Percentiles rank a stretch among this genome's conserved stretches.
These are phyloP conservation scores for Chaetothyriales sp. DNA, from an alignment of 2,329 filamentous ascomycete species.

Conservation along the genomic window DNA sequence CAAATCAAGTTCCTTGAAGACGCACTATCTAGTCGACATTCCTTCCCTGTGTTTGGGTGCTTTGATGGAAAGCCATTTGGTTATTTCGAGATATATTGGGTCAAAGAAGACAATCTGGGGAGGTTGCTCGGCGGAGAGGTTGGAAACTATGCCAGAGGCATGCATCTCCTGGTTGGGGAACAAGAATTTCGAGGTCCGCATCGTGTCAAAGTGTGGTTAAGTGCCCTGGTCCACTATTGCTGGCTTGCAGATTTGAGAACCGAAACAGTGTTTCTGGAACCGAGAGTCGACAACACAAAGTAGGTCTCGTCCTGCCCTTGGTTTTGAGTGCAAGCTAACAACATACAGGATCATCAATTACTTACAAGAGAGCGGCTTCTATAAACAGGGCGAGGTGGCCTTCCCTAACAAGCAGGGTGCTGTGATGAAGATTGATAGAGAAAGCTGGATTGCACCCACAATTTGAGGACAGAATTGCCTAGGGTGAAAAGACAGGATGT, in stretches of 20 bases:
- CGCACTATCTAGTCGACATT: conserved; percentile 53
- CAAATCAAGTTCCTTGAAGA: conserved; percentile 54
- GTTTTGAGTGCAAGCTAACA: not conserved
- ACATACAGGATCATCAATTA: conserved; percentile 49
- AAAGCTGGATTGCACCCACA: conserved; percentile 60
- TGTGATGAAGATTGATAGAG: conserved; percentile 63
- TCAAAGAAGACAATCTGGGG: conserved; percentile 75
- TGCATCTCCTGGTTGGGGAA: conserved; percentile 83
- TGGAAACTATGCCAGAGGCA: conserved; percentile 69
- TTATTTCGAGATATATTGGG: conserved; percentile 98
- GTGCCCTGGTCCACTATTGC: conserved; percentile 73
- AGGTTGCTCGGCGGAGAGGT: conserved; percentile 48
- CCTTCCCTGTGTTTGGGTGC: conserved; percentile 78
- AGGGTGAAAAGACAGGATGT: not conserved
- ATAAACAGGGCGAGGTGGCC: conserved; percentile 69
- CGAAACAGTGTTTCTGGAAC: conserved; percentile 70
- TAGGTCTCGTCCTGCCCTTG: conserved; percentile 31
- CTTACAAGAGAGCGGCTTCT: conserved; percentile 60
- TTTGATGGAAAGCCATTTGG: conserved; percentile 95
- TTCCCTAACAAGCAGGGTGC: conserved; percentile 91
- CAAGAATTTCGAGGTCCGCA: conserved; percentile 75
- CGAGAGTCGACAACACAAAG: conserved; percentile 80
- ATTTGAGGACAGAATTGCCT: conserved; percentile 25
- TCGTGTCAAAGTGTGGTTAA: conserved; percentile 65
- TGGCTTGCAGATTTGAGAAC: conserved; percentile 66